Evolutionary conservation across 2,329 filamentous ascomycete species (phyloP), one percentile per base, ranked within the genome.

Genomic region (Pseudogymnoascus sp.): DNA sequence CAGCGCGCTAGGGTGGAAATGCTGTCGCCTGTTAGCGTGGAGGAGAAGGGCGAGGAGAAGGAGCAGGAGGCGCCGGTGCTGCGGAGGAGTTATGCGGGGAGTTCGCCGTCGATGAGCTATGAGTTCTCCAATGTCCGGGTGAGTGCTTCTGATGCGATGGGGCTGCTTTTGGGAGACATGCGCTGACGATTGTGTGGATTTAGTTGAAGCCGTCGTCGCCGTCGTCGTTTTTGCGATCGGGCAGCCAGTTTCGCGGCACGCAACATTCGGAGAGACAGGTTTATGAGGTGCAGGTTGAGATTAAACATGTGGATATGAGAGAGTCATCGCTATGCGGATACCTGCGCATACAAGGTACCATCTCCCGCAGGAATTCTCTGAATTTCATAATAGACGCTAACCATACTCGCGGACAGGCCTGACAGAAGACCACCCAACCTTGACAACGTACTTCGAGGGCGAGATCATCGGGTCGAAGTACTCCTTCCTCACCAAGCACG

Each of bases 381-480:
- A 33, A 38, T 16, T 29, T 38, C 3, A 59, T 63, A 19, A 53
- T 62, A 67, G 42, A 33, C 35, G 21, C 13, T 47, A 62, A 64
- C 65, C 33, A n/a, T 31, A 66, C 21, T 35, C 40, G 14, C 35
- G 44, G 66, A 10, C 68, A 97, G 93, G 93, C 61, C 81, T 99
- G 14, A 97, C 95, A 0, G 89, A 96, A 73, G 93, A 97, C 76
- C 93, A 97, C 74, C 93, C 93, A 11, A 97, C 93, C n/a, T 81
- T 99, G 61, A 97, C 93, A 7, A 99, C 95, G 1, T 99, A 96
- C 74, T 99, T 99, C 71, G 93, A 97, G 76, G 93, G 93, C 74
- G 95, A 99, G 77, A 96, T 99, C 62, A 97, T 99, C 68, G 95
- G 95, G 59, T 88, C 87, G 64, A 96, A 96, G 73, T 93, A 97